These are phyloP conservation scores for Phytophthora nicotianae DNA, from an alignment of 352 stramenopile genomes.

Conservation along the genomic window DNA sequence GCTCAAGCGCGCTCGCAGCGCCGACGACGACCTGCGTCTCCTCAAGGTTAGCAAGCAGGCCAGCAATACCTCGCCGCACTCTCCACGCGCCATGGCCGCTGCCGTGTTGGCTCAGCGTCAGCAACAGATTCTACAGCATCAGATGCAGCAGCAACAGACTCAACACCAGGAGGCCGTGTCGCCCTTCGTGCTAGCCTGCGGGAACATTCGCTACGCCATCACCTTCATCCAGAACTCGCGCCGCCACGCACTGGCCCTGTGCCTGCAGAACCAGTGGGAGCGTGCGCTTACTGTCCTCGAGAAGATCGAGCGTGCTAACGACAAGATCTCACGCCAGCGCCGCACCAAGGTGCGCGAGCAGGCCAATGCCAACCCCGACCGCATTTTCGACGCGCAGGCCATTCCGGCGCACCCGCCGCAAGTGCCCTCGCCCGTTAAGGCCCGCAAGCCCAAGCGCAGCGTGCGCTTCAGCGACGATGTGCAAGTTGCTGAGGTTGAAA, in stretches of 20 bases:
- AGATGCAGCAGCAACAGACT: constrained; percentile 28
- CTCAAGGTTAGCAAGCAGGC: constrained; percentile 72
- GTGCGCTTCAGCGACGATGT: constrained; percentile 74
- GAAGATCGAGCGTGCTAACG: constrained; percentile 83
- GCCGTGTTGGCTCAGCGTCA: constrained; percentile 34
- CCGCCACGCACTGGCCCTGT: constrained; percentile 68
- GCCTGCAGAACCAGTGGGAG: constrained; percentile 78
- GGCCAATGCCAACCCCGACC: constrained; percentile 50
- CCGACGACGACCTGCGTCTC: constrained; percentile 57
- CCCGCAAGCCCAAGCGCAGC: constrained; percentile 32
- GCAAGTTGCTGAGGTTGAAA: constrained; percentile 40
- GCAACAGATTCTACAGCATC: constrained; percentile 26
- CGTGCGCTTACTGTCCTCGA: constrained; percentile 73
- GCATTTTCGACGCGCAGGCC: constrained; percentile 28
- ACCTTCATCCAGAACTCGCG: constrained; percentile 80
- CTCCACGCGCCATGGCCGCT: constrained; percentile 31
- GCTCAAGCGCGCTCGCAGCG: constrained; percentile 64
- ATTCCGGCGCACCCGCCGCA: constrained; percentile 33
- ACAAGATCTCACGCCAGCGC: constrained; percentile 76
- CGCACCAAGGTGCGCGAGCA: constrained; percentile 64
- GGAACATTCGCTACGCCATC: constrained; percentile 71
- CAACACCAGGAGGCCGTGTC: constrained; percentile 29
- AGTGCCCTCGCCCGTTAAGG: constrained; percentile 28
- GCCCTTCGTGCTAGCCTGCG: constrained; percentile 56
- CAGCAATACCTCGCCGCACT: constrained; percentile 54